Percentiles rank a stretch among this genome's conserved stretches.
Evolutionary conservation across 2,329 filamentous ascomycete genomes (phyloP).

Genomic region (Hymenoscyphus infarciens): DNA sequence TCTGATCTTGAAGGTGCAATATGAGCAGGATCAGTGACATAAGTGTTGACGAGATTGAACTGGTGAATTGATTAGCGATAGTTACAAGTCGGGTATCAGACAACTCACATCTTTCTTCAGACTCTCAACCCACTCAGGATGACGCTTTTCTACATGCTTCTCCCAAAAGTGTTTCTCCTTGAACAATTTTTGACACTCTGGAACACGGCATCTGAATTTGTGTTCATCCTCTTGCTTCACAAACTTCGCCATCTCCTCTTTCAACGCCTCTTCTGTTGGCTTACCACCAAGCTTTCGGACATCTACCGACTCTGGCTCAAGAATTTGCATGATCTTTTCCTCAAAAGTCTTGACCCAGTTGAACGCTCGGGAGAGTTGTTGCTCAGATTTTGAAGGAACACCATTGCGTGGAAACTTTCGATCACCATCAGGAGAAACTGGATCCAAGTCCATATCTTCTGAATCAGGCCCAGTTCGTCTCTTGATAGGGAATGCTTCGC

Average conservation of each 20-base stretch:
- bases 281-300: constrained; percentile 89
- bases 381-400: constrained; percentile 72
- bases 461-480: constrained; percentile 56
- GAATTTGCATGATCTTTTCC: constrained; percentile 88
- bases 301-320: constrained; percentile 85
- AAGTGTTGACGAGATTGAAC: constrained; percentile 88
- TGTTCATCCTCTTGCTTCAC: constrained; percentile 98
- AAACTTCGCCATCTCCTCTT: constrained; percentile 80
- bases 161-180: constrained; percentile 97
- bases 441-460: constrained; percentile 50
- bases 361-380: constrained; percentile 89
- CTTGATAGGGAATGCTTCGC: constrained; percentile 79
- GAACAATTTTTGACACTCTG: constrained; percentile 94
- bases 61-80: constrained; percentile 42
- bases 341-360: constrained; percentile 99
- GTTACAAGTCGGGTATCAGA: not conserved
- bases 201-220: constrained; percentile 94
- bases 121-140: constrained; percentile 78
- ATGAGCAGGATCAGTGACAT: constrained; percentile 89
- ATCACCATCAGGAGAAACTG: constrained; percentile 63
- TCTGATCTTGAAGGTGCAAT: constrained; percentile 92
- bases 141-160: constrained; percentile 96
- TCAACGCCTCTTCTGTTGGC: constrained; percentile 76
- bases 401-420: constrained; percentile 63
- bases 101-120: constrained; percentile 78